phyloP scores from a whole-genome alignment of 345 rosid genomes.

The Psidium friedrichsthalianum region DNA sequence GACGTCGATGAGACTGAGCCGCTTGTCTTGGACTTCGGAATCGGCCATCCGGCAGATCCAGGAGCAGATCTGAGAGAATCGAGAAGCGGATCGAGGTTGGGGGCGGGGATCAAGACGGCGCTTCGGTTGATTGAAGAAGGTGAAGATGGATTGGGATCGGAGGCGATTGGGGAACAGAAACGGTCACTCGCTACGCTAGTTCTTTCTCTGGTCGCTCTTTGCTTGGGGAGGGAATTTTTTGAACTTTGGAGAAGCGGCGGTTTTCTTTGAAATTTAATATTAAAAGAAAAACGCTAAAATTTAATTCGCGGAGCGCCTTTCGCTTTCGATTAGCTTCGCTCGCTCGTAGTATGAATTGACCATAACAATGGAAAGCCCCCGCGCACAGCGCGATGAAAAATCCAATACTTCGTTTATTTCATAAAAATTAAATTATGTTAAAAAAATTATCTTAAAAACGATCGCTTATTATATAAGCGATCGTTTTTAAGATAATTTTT shows the following conservation, averaged over 20 bases:
- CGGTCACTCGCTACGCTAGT: not conserved
- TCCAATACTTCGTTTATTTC: not conserved
- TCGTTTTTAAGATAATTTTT: not conserved
- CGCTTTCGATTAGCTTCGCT: not conserved
- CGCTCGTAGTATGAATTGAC: not conserved
- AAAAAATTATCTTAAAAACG: not conserved
- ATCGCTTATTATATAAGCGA: too few relatives aligned
- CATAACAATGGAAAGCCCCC: too few relatives aligned
- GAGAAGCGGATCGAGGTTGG: slow-evolving; percentile 7
- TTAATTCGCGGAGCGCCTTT: not conserved
- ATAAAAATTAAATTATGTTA: not conserved
- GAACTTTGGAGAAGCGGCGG: not conserved
- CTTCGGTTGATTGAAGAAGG: not conserved
- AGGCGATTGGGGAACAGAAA: not conserved
- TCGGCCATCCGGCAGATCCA: slow-evolving; percentile 51
- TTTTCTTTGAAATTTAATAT: not conserved
- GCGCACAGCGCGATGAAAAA: not conserved
- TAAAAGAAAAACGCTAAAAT: not conserved
- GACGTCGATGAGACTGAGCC: slow-evolving; percentile 69
- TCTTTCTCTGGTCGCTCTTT: not conserved
- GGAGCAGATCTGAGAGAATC: slow-evolving; percentile 18
- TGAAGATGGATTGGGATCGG: not conserved
- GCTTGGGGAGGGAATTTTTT: not conserved
- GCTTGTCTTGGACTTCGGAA: slow-evolving; percentile 22
- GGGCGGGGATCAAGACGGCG: not conserved